Evolutionary conservation across 805 yeast species (phyloP), one percentile per base, ranked within the genome.

Genomic region (Candida manassasensis): DNA sequence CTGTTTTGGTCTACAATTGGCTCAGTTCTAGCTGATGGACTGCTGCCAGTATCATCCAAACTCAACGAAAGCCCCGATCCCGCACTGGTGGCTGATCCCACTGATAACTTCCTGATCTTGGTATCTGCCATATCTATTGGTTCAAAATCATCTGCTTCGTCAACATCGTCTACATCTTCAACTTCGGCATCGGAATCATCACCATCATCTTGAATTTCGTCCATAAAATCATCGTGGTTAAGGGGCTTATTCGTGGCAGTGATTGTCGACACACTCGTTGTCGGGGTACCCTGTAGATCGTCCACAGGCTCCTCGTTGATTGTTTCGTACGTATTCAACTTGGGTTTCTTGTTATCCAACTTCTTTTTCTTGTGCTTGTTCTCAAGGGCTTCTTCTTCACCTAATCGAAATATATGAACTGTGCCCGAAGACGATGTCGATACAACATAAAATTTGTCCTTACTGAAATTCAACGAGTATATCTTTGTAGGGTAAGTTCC

Each of bases 401-500:
- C 84, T 35, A 89, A 59, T 39, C 88, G 73, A 68, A 90, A 93
- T 25, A 93, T 78, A 57, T 93, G 99, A 15, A 93, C 89, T 0
- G 99, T 93, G 29, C 85, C 94, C 14, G 94, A 86, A 2, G 94
- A 78, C 18, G 94, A 82, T 8, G 90, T 77, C 17, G 90, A 96
- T n/a, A 86, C 75, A 19, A 93, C 64, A 42, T 82, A 75, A 11
- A 70, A 69, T 40, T 84, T 80, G 43, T 84, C 83, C 17, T 69
- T 63, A 42, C 86, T 82, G 59, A 93, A 93, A 24, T 77, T 70
- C 44, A 93, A 66, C 8, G 94, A 81, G 48, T 77, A 78, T 12
- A 93, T 84, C 42, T 69, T 73, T 2, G 97, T 84, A 3, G 86
- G 84, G 53, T 89, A 89, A 2, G 90, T 78, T 1, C 96, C 96